These are phyloP conservation scores for Geotrichum klebahnii DNA, from an alignment of 1,139 yeast species.

Conservation along the genomic window DNA sequence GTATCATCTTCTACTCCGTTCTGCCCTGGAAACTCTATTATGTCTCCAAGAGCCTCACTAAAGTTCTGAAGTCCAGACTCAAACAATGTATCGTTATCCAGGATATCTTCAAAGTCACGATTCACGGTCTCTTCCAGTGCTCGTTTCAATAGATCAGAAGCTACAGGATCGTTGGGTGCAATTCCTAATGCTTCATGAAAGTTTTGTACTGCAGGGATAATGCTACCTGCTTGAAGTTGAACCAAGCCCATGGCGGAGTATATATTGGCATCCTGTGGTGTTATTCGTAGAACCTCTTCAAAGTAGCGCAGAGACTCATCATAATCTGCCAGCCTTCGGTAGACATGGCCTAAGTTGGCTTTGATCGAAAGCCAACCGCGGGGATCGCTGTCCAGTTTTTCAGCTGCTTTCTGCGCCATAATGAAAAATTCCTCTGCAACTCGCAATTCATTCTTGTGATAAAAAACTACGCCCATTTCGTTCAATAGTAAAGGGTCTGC, in stretches of 20 bases:
- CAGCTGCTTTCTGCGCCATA: constrained; percentile 70
- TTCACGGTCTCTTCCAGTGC: constrained; percentile 57
- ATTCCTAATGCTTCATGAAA: constrained; percentile 80
- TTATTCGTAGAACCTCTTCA: constrained; percentile 65
- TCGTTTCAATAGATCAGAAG: constrained; percentile 71
- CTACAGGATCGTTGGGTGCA: constrained; percentile 77
- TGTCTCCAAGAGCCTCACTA: constrained; percentile 6
- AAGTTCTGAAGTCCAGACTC: constrained; percentile 7
- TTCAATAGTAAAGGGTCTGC: constrained; percentile 82
- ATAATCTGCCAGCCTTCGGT: constrained; percentile 59
- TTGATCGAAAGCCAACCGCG: constrained; percentile 84
- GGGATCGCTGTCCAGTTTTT: constrained; percentile 67
- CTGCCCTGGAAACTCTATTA: constrained; percentile 4
- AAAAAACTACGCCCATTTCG: constrained; percentile 86
- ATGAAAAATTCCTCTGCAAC: constrained; percentile 69
- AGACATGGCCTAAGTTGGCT: constrained; percentile 87
- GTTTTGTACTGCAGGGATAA: constrained; percentile 57
- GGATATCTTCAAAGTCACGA: constrained; percentile 19
- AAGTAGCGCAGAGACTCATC: constrained; percentile 71
- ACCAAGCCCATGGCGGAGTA: constrained; percentile 83
- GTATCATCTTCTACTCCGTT: neutral
- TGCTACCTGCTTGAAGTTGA: constrained; percentile 63
- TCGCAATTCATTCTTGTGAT: constrained; percentile 64
- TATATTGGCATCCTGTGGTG: constrained; percentile 69
- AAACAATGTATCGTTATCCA: constrained; percentile 13